Percentiles rank a stretch among this genome's conserved stretches.
Evolutionary conservation across 805 yeast genomes (phyloP).

Genomic region (Metschnikowia lachancei): DNA sequence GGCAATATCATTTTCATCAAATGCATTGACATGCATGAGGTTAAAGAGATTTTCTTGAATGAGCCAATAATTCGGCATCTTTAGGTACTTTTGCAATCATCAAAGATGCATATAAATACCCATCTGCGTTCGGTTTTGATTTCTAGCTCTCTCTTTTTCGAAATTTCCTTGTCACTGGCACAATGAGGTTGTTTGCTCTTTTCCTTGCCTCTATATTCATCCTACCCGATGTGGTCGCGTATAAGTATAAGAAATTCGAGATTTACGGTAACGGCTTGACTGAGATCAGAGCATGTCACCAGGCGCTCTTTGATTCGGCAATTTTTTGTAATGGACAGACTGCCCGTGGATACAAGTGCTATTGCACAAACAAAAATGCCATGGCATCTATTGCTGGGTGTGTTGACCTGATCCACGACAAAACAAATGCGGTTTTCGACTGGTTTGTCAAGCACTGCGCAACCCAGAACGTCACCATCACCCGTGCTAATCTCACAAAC

Average conservation of each 20-base stretch:
- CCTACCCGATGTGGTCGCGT: slow-evolving; percentile 1
- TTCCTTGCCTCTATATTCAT: neutral
- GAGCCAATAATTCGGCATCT: too few relatives aligned
- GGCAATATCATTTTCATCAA: neutral
- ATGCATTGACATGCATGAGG: neutral
- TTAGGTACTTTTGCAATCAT: too few relatives aligned
- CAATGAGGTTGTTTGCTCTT: slow-evolving; percentile 1
- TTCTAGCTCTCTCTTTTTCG: too few relatives aligned
- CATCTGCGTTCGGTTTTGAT: too few relatives aligned
- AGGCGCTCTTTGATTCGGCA: slow-evolving; percentile 6
- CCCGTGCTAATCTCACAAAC: neutral
- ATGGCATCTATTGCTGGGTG: slow-evolving; percentile 12
- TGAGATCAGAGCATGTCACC: slow-evolving; percentile 4
- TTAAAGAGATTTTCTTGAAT: too few relatives aligned
- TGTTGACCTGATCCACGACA: neutral
- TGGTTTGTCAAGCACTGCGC: slow-evolving; percentile 2
- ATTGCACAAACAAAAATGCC: slow-evolving; percentile 8
- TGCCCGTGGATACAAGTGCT: slow-evolving; percentile 4
- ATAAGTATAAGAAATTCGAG: slow-evolving; percentile 1
- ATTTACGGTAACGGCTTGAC: slow-evolving; percentile 4
- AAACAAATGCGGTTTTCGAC: neutral
- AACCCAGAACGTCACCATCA: neutral
- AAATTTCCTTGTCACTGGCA: too few relatives aligned
- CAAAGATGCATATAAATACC: too few relatives aligned
- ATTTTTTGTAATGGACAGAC: slow-evolving; percentile 5